phyloP scores from a whole-genome alignment of 2,329 filamentous ascomycete species.

The Tolypocladium endophyticum region DNA sequence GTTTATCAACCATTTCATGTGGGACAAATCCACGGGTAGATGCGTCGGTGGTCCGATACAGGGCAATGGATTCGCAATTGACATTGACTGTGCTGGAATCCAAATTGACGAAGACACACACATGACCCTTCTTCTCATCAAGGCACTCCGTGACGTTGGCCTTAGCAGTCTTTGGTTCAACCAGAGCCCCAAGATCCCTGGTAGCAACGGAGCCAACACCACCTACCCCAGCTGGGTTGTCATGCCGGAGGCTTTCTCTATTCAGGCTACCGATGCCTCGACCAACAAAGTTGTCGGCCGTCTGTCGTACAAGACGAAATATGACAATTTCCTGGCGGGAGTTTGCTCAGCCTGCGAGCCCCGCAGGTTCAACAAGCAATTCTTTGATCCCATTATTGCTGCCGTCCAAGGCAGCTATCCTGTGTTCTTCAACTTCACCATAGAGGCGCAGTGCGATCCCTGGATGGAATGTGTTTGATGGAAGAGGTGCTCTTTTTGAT shows the following conservation, averaged over 20 bases:
- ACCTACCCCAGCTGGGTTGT: constrained; percentile 24
- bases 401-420: constrained; percentile 27
- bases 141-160: constrained; percentile 25
- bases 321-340: constrained; percentile 24
- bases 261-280: constrained; percentile 21
- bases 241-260: constrained; percentile 26
- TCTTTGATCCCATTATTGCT: constrained; percentile 26
- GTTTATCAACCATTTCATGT: constrained; percentile 29
- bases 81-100: constrained; percentile 24
- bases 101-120: constrained; percentile 27
- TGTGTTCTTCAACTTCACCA: constrained; percentile 24
- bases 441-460: constrained; percentile 25
- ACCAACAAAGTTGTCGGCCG: constrained; percentile 21
- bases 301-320: constrained; percentile 25
- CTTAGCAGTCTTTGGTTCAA: constrained; percentile 28
- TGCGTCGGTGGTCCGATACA: constrained; percentile 21
- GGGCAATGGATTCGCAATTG: constrained; percentile 25
- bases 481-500: background rate
- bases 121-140: constrained; percentile 27
- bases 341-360: constrained; percentile 25
- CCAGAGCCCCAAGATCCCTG: constrained; percentile 25
- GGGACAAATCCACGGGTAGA: constrained; percentile 24
- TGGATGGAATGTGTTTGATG: constrained; percentile 25
- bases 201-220: constrained; percentile 16
- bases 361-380: constrained; percentile 22